Conservation (phyloP, 805 yeast genomes). For the Candida ulmi region DNA sequence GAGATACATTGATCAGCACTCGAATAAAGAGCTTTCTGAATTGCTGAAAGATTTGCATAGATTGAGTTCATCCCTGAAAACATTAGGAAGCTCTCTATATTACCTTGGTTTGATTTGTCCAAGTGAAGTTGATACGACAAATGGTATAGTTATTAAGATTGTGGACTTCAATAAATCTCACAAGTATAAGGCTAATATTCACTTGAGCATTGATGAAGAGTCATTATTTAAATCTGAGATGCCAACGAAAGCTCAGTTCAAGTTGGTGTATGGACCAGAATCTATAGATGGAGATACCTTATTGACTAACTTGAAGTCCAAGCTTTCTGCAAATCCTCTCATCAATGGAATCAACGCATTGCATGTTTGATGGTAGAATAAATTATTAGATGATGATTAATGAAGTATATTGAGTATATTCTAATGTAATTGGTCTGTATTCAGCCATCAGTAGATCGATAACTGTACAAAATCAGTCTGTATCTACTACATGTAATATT, state of each 20-base stretch:
- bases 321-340: conserved; percentile 1
- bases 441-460: no score
- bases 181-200: conserved; percentile 13
- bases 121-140: conserved; percentile 1
- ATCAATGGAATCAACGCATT: conserved; percentile 2
- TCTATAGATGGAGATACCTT: conserved; percentile 4
- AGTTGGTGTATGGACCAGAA: conserved; percentile 13
- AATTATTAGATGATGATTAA: no score
- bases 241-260: conserved; percentile 2
- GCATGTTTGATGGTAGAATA: not conserved
- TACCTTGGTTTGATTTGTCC: conserved; percentile 14
- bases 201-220: conserved; percentile 7
- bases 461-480: no score
- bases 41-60: conserved; percentile 5
- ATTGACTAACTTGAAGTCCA: conserved; percentile 10
- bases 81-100: conserved; percentile 13
- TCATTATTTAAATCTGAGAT: conserved; percentile 4
- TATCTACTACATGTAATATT: no score
- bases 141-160: conserved; percentile 9
- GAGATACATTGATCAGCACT: conserved; percentile 3
- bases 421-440: no score
- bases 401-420: no score
- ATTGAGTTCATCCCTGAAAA: conserved; percentile 2
- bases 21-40: not conserved
- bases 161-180: conserved; percentile 12